These are phyloP conservation scores for Amanita inopinata DNA, from an alignment of 768 basidiomycete species.

Conservation along the genomic window DNA sequence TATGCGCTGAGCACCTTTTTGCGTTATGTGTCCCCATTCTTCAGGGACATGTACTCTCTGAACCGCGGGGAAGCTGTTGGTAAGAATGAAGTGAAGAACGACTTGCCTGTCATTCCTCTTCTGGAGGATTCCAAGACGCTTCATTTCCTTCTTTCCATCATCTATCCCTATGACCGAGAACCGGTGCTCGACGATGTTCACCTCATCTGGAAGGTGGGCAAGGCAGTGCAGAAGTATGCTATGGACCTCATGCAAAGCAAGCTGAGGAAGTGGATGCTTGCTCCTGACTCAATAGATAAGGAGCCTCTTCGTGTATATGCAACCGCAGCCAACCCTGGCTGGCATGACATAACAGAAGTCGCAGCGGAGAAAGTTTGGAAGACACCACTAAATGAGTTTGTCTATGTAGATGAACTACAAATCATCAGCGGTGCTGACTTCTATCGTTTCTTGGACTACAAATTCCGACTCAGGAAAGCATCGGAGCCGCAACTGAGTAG, in stretches of 20 bases:
- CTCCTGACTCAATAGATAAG: neutral
- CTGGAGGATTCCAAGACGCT: conserved; percentile 10
- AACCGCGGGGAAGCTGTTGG: conserved; percentile 8
- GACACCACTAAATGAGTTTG: neutral
- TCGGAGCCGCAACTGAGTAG: neutral
- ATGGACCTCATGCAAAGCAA: conserved; percentile 3
- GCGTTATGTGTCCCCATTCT: conserved; percentile 21
- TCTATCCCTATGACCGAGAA: conserved; percentile 1
- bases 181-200: neutral
- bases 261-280: neutral
- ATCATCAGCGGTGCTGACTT: neutral
- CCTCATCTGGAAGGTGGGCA: neutral
- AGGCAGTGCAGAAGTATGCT: conserved; percentile 4
- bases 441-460: conserved; percentile 3
- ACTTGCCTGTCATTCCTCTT: conserved; percentile 9
- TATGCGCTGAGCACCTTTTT: conserved; percentile 19
- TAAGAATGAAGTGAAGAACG: conserved; percentile 5
- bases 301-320: conserved; percentile 1
- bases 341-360: neutral
- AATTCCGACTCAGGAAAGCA: neutral
- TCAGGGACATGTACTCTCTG: conserved; percentile 21
- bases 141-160: conserved; percentile 7
- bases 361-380: neutral
- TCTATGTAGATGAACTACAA: neutral
- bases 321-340: neutral